phyloP scores from a whole-genome alignment of 139 green algal species.

The Tetraselmis striata region DNA sequence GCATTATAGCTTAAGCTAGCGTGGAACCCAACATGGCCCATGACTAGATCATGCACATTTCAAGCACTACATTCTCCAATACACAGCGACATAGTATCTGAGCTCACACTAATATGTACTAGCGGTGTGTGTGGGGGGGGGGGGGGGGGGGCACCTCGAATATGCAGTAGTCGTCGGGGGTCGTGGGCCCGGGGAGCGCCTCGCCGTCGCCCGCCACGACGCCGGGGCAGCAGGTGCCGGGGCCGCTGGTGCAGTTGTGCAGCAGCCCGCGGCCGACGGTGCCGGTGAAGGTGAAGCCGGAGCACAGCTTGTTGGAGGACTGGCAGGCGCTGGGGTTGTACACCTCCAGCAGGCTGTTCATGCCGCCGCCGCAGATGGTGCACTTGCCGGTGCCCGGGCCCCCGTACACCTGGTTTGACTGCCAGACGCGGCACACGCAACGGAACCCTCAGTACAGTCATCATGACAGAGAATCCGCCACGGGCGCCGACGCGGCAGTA shows the following conservation, averaged over 20 bases:
- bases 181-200: background rate
- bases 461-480: background rate
- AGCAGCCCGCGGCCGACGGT: background rate
- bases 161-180: background rate
- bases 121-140: too few relatives aligned
- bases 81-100: too few relatives aligned
- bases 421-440: background rate
- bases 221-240: constrained; percentile 8
- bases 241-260: constrained; percentile 8
- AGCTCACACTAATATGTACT: too few relatives aligned
- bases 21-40: too few relatives aligned
- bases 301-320: background rate
- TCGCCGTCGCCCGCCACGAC: constrained; percentile 2
- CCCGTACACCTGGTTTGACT: background rate
- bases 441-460: background rate
- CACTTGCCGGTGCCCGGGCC: constrained; percentile 8
- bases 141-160: background rate
- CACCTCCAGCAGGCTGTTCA: constrained; percentile 5
- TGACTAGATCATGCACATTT: too few relatives aligned
- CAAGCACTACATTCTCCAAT: too few relatives aligned
- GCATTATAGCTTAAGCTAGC: too few relatives aligned
- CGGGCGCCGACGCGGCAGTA: too few relatives aligned
- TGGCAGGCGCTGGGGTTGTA: constrained; percentile 13
- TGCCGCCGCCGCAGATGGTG: constrained; percentile 11
- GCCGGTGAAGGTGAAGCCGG: background rate